These are phyloP conservation scores for Pseudopyricularia cyperi DNA, from an alignment of 2,329 filamentous ascomycete genomes.

Conservation along the genomic window DNA sequence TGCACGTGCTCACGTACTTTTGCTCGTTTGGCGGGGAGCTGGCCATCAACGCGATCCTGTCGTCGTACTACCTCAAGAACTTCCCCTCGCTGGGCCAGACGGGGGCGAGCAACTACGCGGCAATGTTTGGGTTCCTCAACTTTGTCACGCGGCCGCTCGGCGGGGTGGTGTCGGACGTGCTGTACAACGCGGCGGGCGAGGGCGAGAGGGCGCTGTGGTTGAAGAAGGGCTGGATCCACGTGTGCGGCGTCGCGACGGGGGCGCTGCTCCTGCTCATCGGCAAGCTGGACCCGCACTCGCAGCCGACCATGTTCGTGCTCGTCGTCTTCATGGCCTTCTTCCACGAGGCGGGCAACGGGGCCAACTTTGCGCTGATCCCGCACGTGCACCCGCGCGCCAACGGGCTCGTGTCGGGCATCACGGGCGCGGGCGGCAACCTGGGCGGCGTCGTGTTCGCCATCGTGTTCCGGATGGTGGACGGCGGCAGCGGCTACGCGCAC, in stretches of 20 bases:
- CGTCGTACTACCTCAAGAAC: slow-evolving; percentile 45
- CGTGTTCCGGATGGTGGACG: slow-evolving; percentile 60
- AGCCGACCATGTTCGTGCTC: slow-evolving; percentile 61
- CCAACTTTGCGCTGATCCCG: slow-evolving; percentile 75
- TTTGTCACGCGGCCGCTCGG: slow-evolving; percentile 53
- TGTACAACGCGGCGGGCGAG: slow-evolving; percentile 25
- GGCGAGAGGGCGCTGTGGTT: slow-evolving; percentile 22
- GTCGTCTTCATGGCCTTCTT: slow-evolving; percentile 70
- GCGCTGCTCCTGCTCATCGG: slow-evolving; percentile 49
- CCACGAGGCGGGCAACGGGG: slow-evolving; percentile 72
- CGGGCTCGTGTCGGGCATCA: slow-evolving; percentile 61
- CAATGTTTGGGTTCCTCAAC: slow-evolving; percentile 68
- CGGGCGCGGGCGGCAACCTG: slow-evolving; percentile 70
- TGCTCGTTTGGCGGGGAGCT: slow-evolving; percentile 53
- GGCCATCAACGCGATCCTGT: slow-evolving; percentile 47
- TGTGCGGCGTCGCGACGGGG: slow-evolving; percentile 49
- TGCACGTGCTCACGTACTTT: slow-evolving; percentile 43
- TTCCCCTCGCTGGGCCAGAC: slow-evolving; percentile 46
- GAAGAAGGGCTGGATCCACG: slow-evolving; percentile 45
- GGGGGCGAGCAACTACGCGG: slow-evolving; percentile 45
- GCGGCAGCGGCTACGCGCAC: slow-evolving; percentile 52
- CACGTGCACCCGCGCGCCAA: slow-evolving; percentile 78
- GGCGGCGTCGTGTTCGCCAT: slow-evolving; percentile 78
- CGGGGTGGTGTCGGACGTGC: slow-evolving; percentile 39
- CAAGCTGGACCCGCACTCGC: slow-evolving; percentile 44